phyloP scores from a whole-genome alignment of 305 asterid genomes.

The Fraxinus latifolia region DNA sequence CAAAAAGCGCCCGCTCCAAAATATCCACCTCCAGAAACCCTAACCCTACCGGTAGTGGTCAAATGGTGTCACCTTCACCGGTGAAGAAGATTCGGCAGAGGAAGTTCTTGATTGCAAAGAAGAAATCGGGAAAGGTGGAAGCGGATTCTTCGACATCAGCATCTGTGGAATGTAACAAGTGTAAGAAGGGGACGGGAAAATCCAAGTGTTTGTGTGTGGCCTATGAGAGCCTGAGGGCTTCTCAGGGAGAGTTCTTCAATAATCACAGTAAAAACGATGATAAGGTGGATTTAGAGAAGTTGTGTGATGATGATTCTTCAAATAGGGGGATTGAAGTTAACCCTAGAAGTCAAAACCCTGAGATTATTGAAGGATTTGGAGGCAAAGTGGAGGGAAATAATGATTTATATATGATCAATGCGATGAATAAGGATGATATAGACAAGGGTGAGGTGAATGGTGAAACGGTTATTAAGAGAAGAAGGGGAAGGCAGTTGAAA shows the following conservation, averaged over 20 bases:
- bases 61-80: conserved; percentile 45
- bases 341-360: neutral
- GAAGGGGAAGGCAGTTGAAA: conserved; percentile 46
- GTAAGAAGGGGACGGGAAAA: conserved; percentile 41
- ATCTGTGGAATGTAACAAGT: conserved; percentile 45
- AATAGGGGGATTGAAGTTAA: conserved; percentile 19
- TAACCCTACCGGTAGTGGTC: conserved; percentile 20
- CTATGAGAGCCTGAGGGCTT: conserved; percentile 55
- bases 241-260: conserved; percentile 59
- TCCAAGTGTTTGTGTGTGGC: conserved; percentile 59
- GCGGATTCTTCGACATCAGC: conserved; percentile 15
- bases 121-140: conserved; percentile 38
- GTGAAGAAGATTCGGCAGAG: conserved; percentile 72
- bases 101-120: conserved; percentile 71
- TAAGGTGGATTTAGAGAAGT: conserved; percentile 28
- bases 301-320: conserved; percentile 18
- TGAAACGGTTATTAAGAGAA: conserved; percentile 48
- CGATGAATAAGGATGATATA: conserved; percentile 6
- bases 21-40: conserved; percentile 43
- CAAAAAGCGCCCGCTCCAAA: conserved; percentile 37
- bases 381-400: conserved; percentile 21
- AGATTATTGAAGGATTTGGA: conserved; percentile 10
- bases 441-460: conserved; percentile 18
- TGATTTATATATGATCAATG: conserved; percentile 9
- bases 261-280: conserved; percentile 24